These are phyloP conservation scores for Scleromitrula shiraiana DNA, from an alignment of 2,329 filamentous ascomycete species.

Conservation along the genomic window DNA sequence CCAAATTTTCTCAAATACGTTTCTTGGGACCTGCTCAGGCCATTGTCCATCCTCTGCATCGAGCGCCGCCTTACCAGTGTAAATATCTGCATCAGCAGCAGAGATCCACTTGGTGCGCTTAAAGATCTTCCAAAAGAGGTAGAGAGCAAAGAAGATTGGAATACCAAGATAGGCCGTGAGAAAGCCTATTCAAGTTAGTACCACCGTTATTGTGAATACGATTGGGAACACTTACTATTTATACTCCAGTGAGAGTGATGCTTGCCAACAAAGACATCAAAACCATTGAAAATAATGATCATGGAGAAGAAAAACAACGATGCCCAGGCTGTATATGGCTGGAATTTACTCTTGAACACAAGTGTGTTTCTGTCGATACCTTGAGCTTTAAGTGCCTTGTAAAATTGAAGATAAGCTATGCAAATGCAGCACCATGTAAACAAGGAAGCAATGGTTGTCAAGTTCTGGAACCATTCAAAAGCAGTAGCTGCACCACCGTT, in stretches of 20 bases:
- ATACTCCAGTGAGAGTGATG: conserved; percentile 51
- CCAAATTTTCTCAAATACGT: conserved; percentile 36
- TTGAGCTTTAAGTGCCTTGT: conserved; percentile 60
- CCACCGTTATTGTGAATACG: not conserved
- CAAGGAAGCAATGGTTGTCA: conserved; percentile 66
- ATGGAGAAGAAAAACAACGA: conserved; percentile 54
- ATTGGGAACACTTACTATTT: conserved; percentile 33
- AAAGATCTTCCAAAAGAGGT: conserved; percentile 61
- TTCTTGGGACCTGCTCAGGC: conserved; percentile 33
- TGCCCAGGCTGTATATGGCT: conserved; percentile 64
- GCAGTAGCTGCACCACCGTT: conserved; percentile 40
- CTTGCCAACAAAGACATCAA: conserved; percentile 63
- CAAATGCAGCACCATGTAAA: conserved; percentile 66
- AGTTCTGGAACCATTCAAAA: conserved; percentile 37
- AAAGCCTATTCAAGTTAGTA: conserved; percentile 62
- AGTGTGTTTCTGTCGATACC: conserved; percentile 58
- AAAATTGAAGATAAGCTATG: conserved; percentile 64
- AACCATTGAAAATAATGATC: conserved; percentile 70
- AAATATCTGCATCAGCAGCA: conserved; percentile 36
- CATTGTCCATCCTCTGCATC: conserved; percentile 37
- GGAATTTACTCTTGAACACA: conserved; percentile 61
- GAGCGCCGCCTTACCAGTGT: conserved; percentile 37
- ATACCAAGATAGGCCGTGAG: conserved; percentile 70
- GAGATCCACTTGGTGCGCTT: conserved; percentile 47
- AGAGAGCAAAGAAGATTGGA: conserved; percentile 60